These are phyloP conservation scores for Porogramme epimiltina DNA, from an alignment of 1,284 basidiomycete species.

Conservation along the genomic window DNA sequence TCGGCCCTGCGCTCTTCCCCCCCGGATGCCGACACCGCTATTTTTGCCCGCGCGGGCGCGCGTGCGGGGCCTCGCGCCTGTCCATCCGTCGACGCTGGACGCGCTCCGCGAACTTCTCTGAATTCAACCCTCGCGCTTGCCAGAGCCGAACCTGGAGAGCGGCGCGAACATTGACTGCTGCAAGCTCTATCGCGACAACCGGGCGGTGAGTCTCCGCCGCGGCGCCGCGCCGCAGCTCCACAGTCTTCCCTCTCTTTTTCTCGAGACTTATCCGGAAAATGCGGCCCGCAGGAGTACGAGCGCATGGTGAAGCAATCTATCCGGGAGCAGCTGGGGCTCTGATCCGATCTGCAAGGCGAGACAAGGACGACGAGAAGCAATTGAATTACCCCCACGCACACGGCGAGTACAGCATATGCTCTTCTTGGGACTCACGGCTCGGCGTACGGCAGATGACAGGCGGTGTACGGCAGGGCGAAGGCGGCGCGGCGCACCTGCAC, in stretches of 20 bases:
- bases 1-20: neutral
- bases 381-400: too few species aligned
- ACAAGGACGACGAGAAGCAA: neutral
- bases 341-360: slow-evolving; percentile 20
- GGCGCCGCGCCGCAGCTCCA: too few species aligned
- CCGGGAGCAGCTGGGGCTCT: slow-evolving; percentile 72
- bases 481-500: too few species aligned
- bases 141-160: slow-evolving; percentile 98
- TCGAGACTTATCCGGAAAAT: neutral
- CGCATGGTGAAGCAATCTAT: slow-evolving; percentile 70
- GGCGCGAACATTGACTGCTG: slow-evolving; percentile 98
- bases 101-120: neutral
- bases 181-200: slow-evolving; percentile 92
- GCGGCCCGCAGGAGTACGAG: slow-evolving; percentile 61
- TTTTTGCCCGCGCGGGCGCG: neutral
- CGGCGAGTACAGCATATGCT: too few species aligned
- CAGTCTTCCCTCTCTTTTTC: neutral
- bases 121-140: slow-evolving; percentile 3
- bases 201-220: slow-evolving; percentile 47
- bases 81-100: neutral
- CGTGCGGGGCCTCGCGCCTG: neutral
- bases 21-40: neutral
- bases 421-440: too few species aligned
- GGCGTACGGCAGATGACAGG: too few species aligned
- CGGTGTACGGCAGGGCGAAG: too few species aligned